Conservation (phyloP, 163 green algal species). For the Trebouxiophyceae sp. region DNA sequence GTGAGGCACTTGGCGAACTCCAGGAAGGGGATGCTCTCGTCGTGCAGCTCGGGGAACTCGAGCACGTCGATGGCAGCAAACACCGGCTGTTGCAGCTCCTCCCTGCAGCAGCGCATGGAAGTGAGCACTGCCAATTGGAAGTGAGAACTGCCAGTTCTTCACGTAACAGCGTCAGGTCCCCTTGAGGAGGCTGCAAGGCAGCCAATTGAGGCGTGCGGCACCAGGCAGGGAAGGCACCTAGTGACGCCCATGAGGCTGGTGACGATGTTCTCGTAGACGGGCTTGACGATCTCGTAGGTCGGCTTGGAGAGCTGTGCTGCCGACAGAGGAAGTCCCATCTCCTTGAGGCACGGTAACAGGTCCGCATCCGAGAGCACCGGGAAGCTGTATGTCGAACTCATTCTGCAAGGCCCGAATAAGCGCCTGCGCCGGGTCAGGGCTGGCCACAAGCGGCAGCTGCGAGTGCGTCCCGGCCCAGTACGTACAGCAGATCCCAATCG, state of each 20-base stretch:
- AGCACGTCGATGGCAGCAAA: conserved; percentile 75
- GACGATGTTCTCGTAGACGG: conserved; percentile 73
- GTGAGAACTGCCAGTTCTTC: too few species aligned
- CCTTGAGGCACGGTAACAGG: conserved; percentile 73
- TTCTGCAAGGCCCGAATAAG: background rate
- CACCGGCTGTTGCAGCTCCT: conserved; percentile 85
- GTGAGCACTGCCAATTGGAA: too few species aligned
- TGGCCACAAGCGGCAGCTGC: background rate
- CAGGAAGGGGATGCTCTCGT: conserved; percentile 81
- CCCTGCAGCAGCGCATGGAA: too few species aligned
- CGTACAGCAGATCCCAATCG: too few species aligned
- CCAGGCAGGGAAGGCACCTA: conserved; percentile 43
- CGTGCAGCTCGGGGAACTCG: conserved; percentile 91
- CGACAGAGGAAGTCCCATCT: conserved; percentile 69
- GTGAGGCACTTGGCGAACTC: conserved; percentile 62
- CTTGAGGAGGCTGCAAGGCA: too few species aligned
- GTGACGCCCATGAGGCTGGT: conserved; percentile 65
- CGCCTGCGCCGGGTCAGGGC: background rate
- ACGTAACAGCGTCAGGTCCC: too few species aligned
- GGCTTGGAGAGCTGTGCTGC: conserved; percentile 71
- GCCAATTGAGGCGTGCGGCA: background rate
- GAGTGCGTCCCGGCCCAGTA: background rate
- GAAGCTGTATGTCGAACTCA: conserved; percentile 9
- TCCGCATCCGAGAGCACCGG: conserved; percentile 37
- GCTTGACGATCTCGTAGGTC: conserved; percentile 65